Evolutionary conservation across 257 asterid species (phyloP), one percentile per base, ranked within the genome.

Genomic region (Solanum chilense): DNA sequence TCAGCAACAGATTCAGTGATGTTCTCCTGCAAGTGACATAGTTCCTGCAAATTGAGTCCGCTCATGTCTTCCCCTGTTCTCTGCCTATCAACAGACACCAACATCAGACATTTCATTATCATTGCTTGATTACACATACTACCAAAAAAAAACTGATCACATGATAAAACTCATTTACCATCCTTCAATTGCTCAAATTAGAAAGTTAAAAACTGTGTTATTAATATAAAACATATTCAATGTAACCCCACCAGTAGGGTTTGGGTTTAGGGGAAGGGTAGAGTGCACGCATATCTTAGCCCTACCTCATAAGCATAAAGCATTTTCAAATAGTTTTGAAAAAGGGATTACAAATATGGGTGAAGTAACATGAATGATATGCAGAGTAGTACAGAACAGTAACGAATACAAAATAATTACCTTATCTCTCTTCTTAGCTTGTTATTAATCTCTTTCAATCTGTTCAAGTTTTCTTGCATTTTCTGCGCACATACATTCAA

Each of bases 401-500:
- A 64, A n/a, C 8, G 18, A 5, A 27, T n/a, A n/a, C 16, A 16
- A n/a, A 64, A 64, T n/a, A n/a, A n/a, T 12, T 52, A 93, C 97
- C 89, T 89, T 70, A 93, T 92, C 39, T 92, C 92, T 69, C 88
- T 90, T 83, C 92, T 93, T 47, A 92, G 68, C 58, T 86, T 77
- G 77, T 75, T 86, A 89, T 94, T 94, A 21, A 86, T 75, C 25
- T 91, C 94, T 87, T 83, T 86, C 90, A 91, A 69, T 82, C 89
- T 90, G 56, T 87, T 89, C 91, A 93, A 71, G 37, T 93, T 89
- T 29, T 92, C 93, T 85, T 90, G 92, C 95, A 94, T 92, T 90
- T 75, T 93, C 94, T 94, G 89, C 88, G 47, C 80, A 74, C 75
- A 37, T 4, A 86, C 5, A 33, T 42, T 29, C 21, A 49, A 64